Percentiles rank a stretch among this genome's conserved stretches.
Evolutionary conservation across 352 stramenopile genomes (phyloP).

Genomic region (Pythium diclinum): DNA sequence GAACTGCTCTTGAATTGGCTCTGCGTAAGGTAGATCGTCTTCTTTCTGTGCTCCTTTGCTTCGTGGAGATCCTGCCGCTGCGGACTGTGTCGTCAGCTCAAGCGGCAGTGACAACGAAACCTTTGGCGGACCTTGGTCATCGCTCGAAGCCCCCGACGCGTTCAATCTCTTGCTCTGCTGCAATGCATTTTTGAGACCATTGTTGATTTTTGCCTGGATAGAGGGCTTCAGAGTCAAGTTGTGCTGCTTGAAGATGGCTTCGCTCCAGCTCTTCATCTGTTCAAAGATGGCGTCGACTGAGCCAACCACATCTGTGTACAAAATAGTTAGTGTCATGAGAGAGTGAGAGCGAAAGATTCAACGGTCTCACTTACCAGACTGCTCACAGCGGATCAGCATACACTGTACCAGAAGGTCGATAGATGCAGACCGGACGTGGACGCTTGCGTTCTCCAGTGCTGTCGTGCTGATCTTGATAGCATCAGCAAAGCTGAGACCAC

Average conservation of each 20-base stretch:
- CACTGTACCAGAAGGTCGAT: slow-evolving; percentile 75
- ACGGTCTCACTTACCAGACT: slow-evolving; percentile 44
- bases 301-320: slow-evolving; percentile 47
- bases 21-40: slow-evolving; percentile 76
- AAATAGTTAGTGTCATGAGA: background rate
- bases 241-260: slow-evolving; percentile 72
- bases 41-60: slow-evolving; percentile 61
- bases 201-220: slow-evolving; percentile 83
- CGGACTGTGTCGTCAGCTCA: background rate
- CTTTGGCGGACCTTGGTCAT: background rate
- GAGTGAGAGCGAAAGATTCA: no score
- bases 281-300: slow-evolving; percentile 61
- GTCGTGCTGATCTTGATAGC: slow-evolving; percentile 63
- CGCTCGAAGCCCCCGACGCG: background rate
- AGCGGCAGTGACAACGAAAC: background rate
- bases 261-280: slow-evolving; percentile 70
- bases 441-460: slow-evolving; percentile 68
- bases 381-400: slow-evolving; percentile 68
- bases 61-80: slow-evolving; percentile 29
- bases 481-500: slow-evolving; percentile 53
- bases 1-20: slow-evolving; percentile 64
- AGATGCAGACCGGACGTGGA: slow-evolving; percentile 64
- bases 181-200: slow-evolving; percentile 59
- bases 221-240: slow-evolving; percentile 66
- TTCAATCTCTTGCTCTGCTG: slow-evolving; percentile 65